Base-by-base conservation (phyloP, 176 grass and related monocot genomes). In the Echinochloa phyllopogon region DNA sequence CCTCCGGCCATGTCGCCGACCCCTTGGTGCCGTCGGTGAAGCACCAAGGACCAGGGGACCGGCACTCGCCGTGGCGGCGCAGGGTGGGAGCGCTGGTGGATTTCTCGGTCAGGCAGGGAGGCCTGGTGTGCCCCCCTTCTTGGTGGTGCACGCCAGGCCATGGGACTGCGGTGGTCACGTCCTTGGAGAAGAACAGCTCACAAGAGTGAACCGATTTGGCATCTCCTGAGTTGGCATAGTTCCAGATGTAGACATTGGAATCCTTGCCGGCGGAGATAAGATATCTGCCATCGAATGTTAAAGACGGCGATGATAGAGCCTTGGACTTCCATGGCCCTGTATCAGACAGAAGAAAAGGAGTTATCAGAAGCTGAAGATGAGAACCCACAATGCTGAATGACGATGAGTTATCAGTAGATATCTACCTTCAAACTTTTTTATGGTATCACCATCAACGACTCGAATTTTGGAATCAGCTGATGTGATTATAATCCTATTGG, bases 201-300 rank as follows among this genome's bases (percentile, higher is more conserved):
- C 83, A 94, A 0, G 93, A 89, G 11, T 66, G 47, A 17, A 87
- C 87, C 27, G 89, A 85, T 60, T 92, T 90, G 15, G 83, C 55
- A 43, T 86, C 88, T 13, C 56, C 55, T 13, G 72, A 78, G 20
- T 18, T 24, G 24, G 82, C 76, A 1, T 78, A 91, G 76, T 89
- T 89, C 93, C 93, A 96, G 11, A 98, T 96, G 69, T 92, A 95
- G 40, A 98, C 96, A 33, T 91, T 72, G n/a, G 89, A 98, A 83
- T 98, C 85, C 47, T 85, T 83, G 17, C 85, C 89, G 0, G 89
- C 65, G 10, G 93, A 98, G 85, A 98, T 83, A 43, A 98, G 85
- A 43, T 95, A 91, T 64, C 83, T 89, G 0, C 89, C 91, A 7
- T 95, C 96, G 1, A 87, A 95, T 37, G 91, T 95, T 58, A 96